Base-by-base conservation (phyloP, 2,329 filamentous ascomycete species). In the Furcasterigmium sp. region DNA sequence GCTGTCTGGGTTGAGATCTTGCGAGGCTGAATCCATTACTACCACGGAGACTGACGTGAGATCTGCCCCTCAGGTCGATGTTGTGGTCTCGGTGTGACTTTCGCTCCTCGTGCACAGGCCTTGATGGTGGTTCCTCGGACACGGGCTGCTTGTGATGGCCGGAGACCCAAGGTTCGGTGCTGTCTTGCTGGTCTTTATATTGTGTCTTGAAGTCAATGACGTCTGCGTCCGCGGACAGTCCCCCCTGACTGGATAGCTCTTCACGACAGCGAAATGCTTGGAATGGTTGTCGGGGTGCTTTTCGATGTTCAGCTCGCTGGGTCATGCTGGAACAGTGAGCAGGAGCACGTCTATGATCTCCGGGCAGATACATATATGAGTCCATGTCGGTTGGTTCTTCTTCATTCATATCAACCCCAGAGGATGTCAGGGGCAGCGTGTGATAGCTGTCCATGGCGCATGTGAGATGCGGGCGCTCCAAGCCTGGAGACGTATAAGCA, bases 1-100 rank as follows among this genome's bases (percentile, higher is more conserved):
- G 80, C 46, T 82, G 77, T 20, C 76, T 71, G 48, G 73, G 76
- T 51, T 82, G 75, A 7, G 73, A 74, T 48, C 68, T 70, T 36
- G 68, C 62, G 41, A 80, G 59, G 48, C 67, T 79, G 59, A 80
- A 78, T 2, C 62, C 67, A 48, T 73, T 65, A 8, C 64, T 61
- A 36, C 71, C 73, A 36, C 60, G 62, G 10, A 80, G 60, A 50
- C 76, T 80, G 51, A 80, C 67, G 55, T 80, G 75, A 2, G 73
- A 75, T 47, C 67, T 69, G 25, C 69, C 67, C 43, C 65, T 65
- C 23, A 81, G 65, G 53, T 62, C 73, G 46, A 74, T 63, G 5
- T 57, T 58, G 43, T 62, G 63, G 9, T 58, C 52, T 5, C 49
- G 41, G 23, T 57, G 53, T 5, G 32, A 35, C n/a, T 6, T n/a